Conservation (phyloP, 1,139 yeast genomes). For the Hanseniaspora sp. region DNA sequence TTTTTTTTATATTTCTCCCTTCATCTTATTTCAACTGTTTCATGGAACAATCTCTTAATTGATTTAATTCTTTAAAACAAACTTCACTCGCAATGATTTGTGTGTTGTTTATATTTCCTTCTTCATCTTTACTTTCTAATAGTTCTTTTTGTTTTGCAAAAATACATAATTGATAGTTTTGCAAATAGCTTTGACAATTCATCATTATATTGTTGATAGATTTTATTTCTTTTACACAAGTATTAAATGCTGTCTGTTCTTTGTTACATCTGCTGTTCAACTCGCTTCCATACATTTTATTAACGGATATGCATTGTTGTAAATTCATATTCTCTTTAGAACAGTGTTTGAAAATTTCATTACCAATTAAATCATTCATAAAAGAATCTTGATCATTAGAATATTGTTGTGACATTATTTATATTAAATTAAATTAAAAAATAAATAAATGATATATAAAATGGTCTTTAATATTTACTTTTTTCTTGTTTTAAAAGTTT, state of each 20-base stretch:
- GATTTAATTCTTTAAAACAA: slow-evolving; percentile 10
- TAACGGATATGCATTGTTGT: slow-evolving; percentile 8
- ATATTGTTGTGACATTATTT: slow-evolving; percentile 8
- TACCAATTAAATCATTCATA: slow-evolving; percentile 7
- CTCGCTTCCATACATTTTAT: not conserved
- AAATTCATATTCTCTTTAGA: slow-evolving; percentile 9
- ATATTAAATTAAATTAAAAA: not conserved
- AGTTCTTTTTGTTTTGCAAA: slow-evolving; percentile 2
- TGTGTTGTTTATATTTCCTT: not conserved
- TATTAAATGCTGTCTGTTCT: slow-evolving; percentile 2
- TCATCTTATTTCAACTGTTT: not conserved
- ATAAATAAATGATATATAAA: no score
- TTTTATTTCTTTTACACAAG: slow-evolving; percentile 9
- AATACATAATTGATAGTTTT: slow-evolving; percentile 9
- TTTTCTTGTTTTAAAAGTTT: no score
- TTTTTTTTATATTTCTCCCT: no score
- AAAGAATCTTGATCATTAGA: slow-evolving; percentile 12
- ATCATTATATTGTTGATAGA: slow-evolving; percentile 8
- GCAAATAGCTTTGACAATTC: not conserved
- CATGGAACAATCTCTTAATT: slow-evolving; percentile 4
- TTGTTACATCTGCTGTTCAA: slow-evolving; percentile 3
- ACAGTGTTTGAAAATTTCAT: slow-evolving; percentile 13
- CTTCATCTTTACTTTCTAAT: not conserved
- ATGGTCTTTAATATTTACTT: not conserved
- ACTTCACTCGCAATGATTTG: slow-evolving; percentile 7